phyloP scores from a whole-genome alignment of 768 basidiomycete species.

The Lactarius tabidus region DNA sequence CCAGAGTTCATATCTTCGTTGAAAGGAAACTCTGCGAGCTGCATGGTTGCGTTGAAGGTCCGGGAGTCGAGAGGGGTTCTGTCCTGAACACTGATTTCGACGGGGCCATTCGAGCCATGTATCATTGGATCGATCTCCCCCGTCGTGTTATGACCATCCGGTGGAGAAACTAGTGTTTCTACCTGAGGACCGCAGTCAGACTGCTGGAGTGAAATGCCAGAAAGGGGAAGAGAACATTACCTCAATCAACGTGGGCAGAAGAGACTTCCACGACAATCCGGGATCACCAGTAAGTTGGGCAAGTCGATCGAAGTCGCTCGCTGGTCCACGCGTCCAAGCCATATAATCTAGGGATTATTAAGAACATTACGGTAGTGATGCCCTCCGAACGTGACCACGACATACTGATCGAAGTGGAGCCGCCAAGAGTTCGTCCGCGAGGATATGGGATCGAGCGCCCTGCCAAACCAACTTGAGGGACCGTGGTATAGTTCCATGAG shows the following conservation, averaged over 20 bases:
- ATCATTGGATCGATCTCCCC: constrained; percentile 28
- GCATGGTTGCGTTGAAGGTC: constrained; percentile 19
- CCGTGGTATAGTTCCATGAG: constrained; percentile 28
- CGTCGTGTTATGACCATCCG: constrained; percentile 24
- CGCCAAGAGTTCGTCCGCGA: constrained; percentile 24
- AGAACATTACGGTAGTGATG: background rate
- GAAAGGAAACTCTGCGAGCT: constrained; percentile 29
- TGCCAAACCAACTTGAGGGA: constrained; percentile 18
- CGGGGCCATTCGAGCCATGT: constrained; percentile 28
- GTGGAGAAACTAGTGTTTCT: constrained; percentile 5
- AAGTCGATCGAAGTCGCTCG: constrained; percentile 25
- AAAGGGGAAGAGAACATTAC: background rate
- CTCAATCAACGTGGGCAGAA: constrained; percentile 15
- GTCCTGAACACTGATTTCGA: constrained; percentile 27
- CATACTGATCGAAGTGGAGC: constrained; percentile 26
- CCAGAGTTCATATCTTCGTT: constrained; percentile 29
- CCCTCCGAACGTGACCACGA: background rate
- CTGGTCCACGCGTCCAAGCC: constrained; percentile 23
- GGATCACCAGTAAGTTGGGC: constrained; percentile 21
- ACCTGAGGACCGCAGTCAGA: background rate
- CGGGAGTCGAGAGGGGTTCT: background rate
- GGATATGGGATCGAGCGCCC: constrained; percentile 23
- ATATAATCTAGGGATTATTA: constrained; percentile 5
- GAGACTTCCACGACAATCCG: constrained; percentile 26
- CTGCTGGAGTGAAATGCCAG: background rate